A percentile compares a stretch with the other conserved stretches of the same genome.
Evolutionary conservation across 1,284 basidiomycete genomes (phyloP).

Genomic region (Trichosporon ovoides): DNA sequence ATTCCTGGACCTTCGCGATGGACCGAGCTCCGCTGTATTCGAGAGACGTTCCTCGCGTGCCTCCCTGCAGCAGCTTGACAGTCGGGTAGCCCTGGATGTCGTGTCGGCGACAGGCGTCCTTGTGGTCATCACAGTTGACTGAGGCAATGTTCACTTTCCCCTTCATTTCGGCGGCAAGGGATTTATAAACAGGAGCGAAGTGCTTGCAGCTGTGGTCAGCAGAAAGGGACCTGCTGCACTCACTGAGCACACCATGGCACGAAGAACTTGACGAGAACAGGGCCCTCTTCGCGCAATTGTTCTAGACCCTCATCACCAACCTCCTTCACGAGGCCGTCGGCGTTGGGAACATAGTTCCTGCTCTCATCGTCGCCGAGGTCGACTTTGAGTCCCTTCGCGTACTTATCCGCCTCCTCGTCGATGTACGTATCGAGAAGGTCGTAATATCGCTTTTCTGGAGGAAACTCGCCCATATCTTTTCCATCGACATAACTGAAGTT

Average conservation of each 20-base stretch:
- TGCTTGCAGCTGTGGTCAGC: conserved; percentile 64
- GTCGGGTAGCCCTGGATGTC: conserved; percentile 73
- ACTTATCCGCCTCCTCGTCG: conserved; percentile 45
- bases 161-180: conserved; percentile 65
- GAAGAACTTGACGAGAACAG: conserved; percentile 81
- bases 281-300: conserved; percentile 55
- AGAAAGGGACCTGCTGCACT: conserved; percentile 14
- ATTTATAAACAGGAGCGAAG: conserved; percentile 66
- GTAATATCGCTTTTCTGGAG: conserved; percentile 52
- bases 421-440: conserved; percentile 57
- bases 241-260: conserved; percentile 87
- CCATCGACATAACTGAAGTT: conserved; percentile 56
- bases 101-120: conserved; percentile 60
- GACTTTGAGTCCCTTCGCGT: conserved; percentile 26
- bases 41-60: not conserved
- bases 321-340: conserved; percentile 59
- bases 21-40: conserved; percentile 68
- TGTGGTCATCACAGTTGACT: conserved; percentile 76
- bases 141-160: conserved; percentile 69
- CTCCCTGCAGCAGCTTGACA: conserved; percentile 54
- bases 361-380: not conserved
- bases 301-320: conserved; percentile 58
- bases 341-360: conserved; percentile 51
- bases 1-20: conserved; percentile 62
- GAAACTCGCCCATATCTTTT: conserved; percentile 58